These are phyloP conservation scores for Cystofilobasidium capitatum DNA, from an alignment of 768 basidiomycete species.

Conservation along the genomic window DNA sequence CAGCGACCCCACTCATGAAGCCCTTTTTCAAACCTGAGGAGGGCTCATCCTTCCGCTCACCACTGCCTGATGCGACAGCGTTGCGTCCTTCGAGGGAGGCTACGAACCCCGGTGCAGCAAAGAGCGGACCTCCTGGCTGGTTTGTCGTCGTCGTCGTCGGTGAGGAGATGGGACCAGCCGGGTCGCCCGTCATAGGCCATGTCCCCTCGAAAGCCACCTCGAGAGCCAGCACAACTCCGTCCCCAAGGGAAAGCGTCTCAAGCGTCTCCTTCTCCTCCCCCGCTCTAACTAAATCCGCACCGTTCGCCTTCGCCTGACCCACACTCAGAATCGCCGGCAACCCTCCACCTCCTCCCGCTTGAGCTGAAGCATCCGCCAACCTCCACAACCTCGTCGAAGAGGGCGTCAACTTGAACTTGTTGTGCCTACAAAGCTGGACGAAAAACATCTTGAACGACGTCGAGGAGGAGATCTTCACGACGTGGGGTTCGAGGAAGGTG, in stretches of 20 bases:
- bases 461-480: background rate
- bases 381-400: slow-evolving; percentile 4
- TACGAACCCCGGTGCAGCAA: slow-evolving; percentile 3
- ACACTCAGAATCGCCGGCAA: background rate
- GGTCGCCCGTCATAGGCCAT: slow-evolving; percentile 15
- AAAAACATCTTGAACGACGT: too few species aligned
- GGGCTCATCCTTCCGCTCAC: background rate
- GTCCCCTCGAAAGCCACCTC: background rate
- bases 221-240: slow-evolving; percentile 17
- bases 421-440: too few species aligned
- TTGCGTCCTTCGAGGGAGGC: slow-evolving; percentile 10
- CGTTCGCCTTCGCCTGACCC: background rate
- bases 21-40: background rate
- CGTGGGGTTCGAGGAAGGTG: background rate
- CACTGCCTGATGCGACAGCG: slow-evolving; percentile 2
- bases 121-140: slow-evolving; percentile 13
- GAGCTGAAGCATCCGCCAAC: too few species aligned
- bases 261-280: slow-evolving; percentile 10
- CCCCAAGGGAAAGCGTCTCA: slow-evolving; percentile 6
- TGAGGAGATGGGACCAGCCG: background rate
- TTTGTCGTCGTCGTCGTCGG: background rate
- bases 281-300: background rate
- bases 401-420: too few species aligned
- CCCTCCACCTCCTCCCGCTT: background rate
- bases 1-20: slow-evolving; percentile 18